Base-by-base conservation (phyloP, 2,329 filamentous ascomycete genomes). In the Neonectria punicea region DNA sequence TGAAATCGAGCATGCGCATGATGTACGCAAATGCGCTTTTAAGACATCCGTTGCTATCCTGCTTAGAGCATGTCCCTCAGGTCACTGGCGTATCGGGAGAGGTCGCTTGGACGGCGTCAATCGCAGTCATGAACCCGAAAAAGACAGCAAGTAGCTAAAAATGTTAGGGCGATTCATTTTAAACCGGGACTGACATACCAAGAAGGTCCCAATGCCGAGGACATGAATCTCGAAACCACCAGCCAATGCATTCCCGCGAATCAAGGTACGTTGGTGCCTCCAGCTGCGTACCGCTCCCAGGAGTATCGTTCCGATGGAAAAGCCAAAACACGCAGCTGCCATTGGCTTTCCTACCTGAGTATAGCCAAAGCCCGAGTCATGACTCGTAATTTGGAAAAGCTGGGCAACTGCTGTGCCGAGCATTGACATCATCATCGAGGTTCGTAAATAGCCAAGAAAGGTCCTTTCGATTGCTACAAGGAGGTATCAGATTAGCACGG, bases 361-460 rank as follows among this genome's bases (percentile, higher is more conserved):
- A 74, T 88, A 93, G 1, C 88, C 87, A 63, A 92, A 85, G 4
- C 69, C 67, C 5, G 68, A 61, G 11, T 80, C 77, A 16, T 78
- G 72, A 9, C 81, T 73, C 28, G 82, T 75, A 32, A 88, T 82
- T 20, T 85, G 83, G 71, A 92, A 92, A 8, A 93, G 84, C 73
- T 93, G 91, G 0, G 90, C 88, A 30, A 91, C 84, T 3, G 88
- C 71, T 3, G 91, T 86, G 18, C 90, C 90, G 20, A 89, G 80
- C 79, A 92, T 90, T 14, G 90, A 89, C 43, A 93, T 82, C n/a
- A 86, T 84, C 41, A 92, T 79, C 0, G 90, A 92, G 2, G 91
- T 93, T 20, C 91, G 87, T 32, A 93, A 83, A 76, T 93, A 93
- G 32, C 86, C 90, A 18, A 94, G 86, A 74, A 90, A 94, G 18